These are phyloP conservation scores for Phytophthora megakarya DNA, from an alignment of 352 stramenopile genomes.

Conservation along the genomic window DNA sequence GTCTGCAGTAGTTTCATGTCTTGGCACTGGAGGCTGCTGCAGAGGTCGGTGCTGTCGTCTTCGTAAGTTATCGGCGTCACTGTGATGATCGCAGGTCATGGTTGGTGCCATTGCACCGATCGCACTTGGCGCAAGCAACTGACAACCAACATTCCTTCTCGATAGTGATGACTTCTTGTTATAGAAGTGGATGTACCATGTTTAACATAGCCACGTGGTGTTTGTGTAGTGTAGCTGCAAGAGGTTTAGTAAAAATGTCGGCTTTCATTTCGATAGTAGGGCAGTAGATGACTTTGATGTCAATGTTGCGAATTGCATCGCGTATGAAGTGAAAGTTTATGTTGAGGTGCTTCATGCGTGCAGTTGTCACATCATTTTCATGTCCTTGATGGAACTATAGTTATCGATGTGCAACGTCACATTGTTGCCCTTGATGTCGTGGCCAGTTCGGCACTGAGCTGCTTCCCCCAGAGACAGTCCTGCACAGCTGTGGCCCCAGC, in stretches of 20 bases:
- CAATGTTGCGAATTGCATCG: neutral
- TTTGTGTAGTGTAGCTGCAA: too few relatives aligned
- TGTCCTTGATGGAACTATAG: neutral
- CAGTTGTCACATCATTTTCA: neutral
- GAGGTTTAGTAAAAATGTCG: conserved; percentile 7
- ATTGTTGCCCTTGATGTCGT: neutral
- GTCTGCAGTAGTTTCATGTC: too few relatives aligned
- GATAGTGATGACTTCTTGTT: too few relatives aligned
- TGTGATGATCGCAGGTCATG: too few relatives aligned
- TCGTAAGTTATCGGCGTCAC: too few relatives aligned
- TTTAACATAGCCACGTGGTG: too few relatives aligned
- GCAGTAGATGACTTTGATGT: conserved; percentile 7
- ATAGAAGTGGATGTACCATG: too few relatives aligned
- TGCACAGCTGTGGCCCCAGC: neutral
- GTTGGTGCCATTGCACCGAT: too few relatives aligned
- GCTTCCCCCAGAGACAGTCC: neutral
- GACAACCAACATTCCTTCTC: too few relatives aligned
- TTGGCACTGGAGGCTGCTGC: too few relatives aligned
- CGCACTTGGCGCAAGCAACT: too few relatives aligned
- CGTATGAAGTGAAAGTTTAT: conserved; percentile 7
- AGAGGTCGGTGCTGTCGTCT: too few relatives aligned
- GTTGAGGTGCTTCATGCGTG: conserved; percentile 3
- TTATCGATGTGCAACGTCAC: neutral
- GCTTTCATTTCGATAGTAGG: conserved; percentile 7
- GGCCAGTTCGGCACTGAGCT: neutral